Conservation (phyloP, 169 alveolate species). For the Plasmodium blacklocki region DNA sequence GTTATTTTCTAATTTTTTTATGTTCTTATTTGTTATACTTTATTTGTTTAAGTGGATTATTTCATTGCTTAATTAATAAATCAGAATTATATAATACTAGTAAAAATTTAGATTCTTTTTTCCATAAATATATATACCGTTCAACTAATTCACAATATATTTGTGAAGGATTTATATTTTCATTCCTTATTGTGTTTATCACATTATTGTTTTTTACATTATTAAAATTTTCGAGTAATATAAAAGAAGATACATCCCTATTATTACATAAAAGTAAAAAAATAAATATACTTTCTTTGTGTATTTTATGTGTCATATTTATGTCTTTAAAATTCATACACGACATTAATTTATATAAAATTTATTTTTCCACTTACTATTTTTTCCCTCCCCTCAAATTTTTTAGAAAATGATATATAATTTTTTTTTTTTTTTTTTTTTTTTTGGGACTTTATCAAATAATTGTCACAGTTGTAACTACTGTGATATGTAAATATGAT, state of each 20-base stretch:
- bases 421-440: conserved; percentile 20
- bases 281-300: conserved; percentile 3
- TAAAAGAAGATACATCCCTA: background rate
- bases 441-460: background rate
- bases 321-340: conserved; percentile 27
- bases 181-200: conserved; percentile 29
- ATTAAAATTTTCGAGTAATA: background rate
- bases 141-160: conserved; percentile 64
- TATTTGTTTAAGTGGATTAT: conserved; percentile 32
- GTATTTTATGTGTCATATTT: conserved; percentile 13
- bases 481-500: background rate
- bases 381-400: conserved; percentile 57
- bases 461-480: background rate
- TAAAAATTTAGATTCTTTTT: conserved; percentile 16
- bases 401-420: conserved; percentile 20
- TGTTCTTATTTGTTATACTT: conserved; percentile 42
- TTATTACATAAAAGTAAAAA: background rate
- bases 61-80: conserved; percentile 56
- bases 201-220: conserved; percentile 19
- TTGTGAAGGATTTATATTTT: conserved; percentile 47
- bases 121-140: conserved; percentile 42
- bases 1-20: conserved; percentile 7
- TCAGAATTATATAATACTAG: conserved; percentile 23
- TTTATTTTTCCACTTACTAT: conserved; percentile 34
- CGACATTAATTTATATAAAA: conserved; percentile 25